A percentile compares a stretch with the other conserved stretches of the same genome.
phyloP scores from a whole-genome alignment of 768 basidiomycete genomes.

The Trametes maxima region DNA sequence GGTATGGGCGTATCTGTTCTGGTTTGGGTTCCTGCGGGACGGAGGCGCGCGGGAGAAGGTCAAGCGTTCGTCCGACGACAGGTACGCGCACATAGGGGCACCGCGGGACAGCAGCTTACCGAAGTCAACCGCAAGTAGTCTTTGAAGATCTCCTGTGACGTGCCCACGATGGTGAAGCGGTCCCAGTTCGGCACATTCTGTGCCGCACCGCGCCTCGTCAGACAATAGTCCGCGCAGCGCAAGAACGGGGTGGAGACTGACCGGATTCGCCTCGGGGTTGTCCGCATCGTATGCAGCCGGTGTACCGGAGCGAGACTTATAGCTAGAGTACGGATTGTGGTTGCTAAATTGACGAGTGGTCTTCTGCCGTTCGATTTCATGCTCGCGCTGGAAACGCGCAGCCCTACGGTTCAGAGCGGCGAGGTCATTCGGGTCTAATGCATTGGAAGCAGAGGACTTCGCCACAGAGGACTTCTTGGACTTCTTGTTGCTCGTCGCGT shows the following conservation, averaged over 20 bases:
- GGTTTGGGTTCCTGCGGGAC: constrained; percentile 86
- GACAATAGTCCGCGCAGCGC: constrained; percentile 2
- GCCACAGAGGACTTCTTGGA: constrained; percentile 53
- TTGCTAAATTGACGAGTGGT: constrained; percentile 34
- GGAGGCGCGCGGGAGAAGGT: constrained; percentile 1
- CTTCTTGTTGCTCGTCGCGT: constrained; percentile 52
- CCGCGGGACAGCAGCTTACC: constrained; percentile 45
- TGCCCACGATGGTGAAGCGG: constrained; percentile 92
- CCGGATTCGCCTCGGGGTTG: constrained; percentile 74
- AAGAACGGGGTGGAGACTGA: constrained; percentile 39
- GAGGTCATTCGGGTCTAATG: constrained; percentile 64
- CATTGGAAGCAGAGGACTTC: constrained; percentile 25
- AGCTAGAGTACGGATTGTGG: constrained; percentile 25
- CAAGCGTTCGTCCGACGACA: background rate
- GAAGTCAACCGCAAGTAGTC: constrained; percentile 93
- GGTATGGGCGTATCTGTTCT: constrained; percentile 88
- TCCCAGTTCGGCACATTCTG: constrained; percentile 99
- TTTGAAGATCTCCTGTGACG: constrained; percentile 87
- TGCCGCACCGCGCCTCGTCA: constrained; percentile 1
- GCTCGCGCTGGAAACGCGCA: constrained; percentile 88
- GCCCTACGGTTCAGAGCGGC: constrained; percentile 76
- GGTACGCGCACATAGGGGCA: background rate
- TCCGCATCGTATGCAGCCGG: constrained; percentile 42
- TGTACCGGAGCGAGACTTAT: constrained; percentile 42
- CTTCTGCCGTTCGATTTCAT: constrained; percentile 80